Evolutionary conservation across 2,329 filamentous ascomycete species (phyloP), one percentile per base, ranked within the genome.

Genomic region (Aspergillus sp.): DNA sequence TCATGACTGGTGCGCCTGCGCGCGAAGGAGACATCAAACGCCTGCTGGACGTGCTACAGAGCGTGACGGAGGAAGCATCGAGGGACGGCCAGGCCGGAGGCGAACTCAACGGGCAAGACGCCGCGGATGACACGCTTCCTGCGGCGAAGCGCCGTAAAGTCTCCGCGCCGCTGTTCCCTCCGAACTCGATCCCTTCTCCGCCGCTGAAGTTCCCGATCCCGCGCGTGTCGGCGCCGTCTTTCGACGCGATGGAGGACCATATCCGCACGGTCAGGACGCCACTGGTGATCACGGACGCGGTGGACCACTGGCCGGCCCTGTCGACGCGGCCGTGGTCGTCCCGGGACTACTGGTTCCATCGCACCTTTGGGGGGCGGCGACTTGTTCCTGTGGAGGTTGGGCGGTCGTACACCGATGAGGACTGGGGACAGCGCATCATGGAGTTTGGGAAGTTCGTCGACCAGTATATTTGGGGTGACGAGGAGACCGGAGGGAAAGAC

Each of bases 381-480:
- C 80, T 96, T 0, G 89, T 97, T 0, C 93, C 93, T 0, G 82
- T 97, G 3, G 92, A 97, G 69, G 71, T 94, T 2, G 93, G 94
- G 0, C 79, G 88, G 44, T 94, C 88, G 65, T 99, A 97, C 66
- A 92, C 91, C 1, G 91, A 96, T 58, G 81, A 83, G 17, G 87
- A 80, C 19, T 97, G 93, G 92, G 85, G 86, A 0, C 93, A 97
- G 70, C 82, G 85, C 50, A 84, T 97, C 21, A 81, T 96, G 45
- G 77, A 83, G 0, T 95, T 97, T 62, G 73, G 76, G 4, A 76
- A 86, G 1, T 96, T 97, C 59, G 74, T 96, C 45, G 60, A 76
- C 4, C 69, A 70, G 1, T 86, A 89, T 65, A 80, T 96, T 54
- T 69, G 58, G 66, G 63, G 63, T 17, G 57, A 51, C 19, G 53